Percentiles rank a stretch among this genome's conserved stretches.
Conservation (phyloP, 2,329 filamentous ascomycete genomes). For the Lasiodiplodia sp. region DNA sequence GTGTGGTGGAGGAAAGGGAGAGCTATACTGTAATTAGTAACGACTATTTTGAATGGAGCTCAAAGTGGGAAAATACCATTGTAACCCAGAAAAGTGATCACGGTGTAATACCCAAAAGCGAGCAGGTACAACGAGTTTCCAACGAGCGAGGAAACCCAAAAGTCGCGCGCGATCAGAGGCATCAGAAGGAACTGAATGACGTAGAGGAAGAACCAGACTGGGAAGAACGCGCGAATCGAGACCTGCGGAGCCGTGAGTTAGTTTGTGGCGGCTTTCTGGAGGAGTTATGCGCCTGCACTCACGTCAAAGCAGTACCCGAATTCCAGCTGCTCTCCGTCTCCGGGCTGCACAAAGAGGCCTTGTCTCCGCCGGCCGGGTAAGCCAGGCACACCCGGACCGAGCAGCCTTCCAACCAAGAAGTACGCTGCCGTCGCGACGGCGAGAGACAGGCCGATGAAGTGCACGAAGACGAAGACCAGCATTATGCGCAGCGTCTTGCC, state of each 20-base stretch:
- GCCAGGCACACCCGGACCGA: conserved; percentile 64
- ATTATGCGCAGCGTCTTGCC: conserved; percentile 53
- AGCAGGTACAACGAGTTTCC: conserved; percentile 72
- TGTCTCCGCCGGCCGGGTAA: conserved; percentile 60
- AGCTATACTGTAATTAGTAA: conserved; percentile 48
- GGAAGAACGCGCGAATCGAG: conserved; percentile 71
- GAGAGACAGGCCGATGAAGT: conserved; percentile 68
- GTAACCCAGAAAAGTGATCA: conserved; percentile 74
- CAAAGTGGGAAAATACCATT: conserved; percentile 54
- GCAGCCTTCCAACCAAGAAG: conserved; percentile 67
- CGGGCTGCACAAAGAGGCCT: conserved; percentile 65
- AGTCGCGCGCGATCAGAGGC: conserved; percentile 63
- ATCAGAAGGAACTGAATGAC: conserved; percentile 72
- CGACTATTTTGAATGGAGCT: neutral
- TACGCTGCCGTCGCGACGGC: conserved; percentile 68
- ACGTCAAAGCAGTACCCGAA: conserved; percentile 78
- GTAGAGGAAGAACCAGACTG: conserved; percentile 71
- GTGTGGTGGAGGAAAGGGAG: conserved; percentile 73
- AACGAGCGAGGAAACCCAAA: conserved; percentile 65
- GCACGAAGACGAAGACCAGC: conserved; percentile 60
- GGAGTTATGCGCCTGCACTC: conserved; percentile 35
- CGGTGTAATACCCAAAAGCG: conserved; percentile 70
- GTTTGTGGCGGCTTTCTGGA: neutral
- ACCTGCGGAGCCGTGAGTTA: conserved; percentile 49
- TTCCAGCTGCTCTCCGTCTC: conserved; percentile 66